Percentiles rank a stretch among this genome's conserved stretches.
Evolutionary conservation across 306 rosid genomes (phyloP).

Genomic region (Fagus sylvatica): DNA sequence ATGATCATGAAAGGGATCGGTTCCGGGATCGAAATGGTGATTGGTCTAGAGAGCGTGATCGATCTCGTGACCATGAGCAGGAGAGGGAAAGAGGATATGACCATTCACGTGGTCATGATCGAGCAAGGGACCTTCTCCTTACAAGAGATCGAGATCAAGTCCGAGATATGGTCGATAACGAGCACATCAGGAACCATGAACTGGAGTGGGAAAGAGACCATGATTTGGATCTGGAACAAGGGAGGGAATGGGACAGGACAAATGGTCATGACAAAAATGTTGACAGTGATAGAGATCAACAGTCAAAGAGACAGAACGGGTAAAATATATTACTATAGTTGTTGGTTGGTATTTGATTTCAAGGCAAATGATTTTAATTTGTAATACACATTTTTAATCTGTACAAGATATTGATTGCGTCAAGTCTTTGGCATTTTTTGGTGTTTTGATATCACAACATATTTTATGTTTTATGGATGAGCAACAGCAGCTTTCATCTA

Average conservation of each 20-base stretch:
- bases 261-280: constrained; percentile 42
- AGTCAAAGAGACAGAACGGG: constrained; percentile 57
- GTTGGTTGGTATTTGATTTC: neutral
- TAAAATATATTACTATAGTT: constrained; percentile 29
- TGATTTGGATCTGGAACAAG: constrained; percentile 34
- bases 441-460: neutral
- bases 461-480: neutral
- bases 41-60: constrained; percentile 55
- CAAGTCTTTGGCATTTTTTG: neutral
- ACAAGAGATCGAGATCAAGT: constrained; percentile 45
- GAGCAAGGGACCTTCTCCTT: constrained; percentile 37
- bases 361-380: neutral
- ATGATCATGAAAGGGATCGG: constrained; percentile 55
- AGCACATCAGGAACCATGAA: constrained; percentile 32
- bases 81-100: constrained; percentile 61
- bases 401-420: neutral
- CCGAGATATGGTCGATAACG: constrained; percentile 36
- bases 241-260: constrained; percentile 48
- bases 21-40: constrained; percentile 46
- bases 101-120: constrained; percentile 46
- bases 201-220: constrained; percentile 48
- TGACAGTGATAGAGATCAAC: constrained; percentile 45
- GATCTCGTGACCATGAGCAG: constrained; percentile 52
- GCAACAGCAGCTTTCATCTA: neutral
- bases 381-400: neutral